Conservation (phyloP, 257 asterid genomes). For the Solanum clarkiae region DNA sequence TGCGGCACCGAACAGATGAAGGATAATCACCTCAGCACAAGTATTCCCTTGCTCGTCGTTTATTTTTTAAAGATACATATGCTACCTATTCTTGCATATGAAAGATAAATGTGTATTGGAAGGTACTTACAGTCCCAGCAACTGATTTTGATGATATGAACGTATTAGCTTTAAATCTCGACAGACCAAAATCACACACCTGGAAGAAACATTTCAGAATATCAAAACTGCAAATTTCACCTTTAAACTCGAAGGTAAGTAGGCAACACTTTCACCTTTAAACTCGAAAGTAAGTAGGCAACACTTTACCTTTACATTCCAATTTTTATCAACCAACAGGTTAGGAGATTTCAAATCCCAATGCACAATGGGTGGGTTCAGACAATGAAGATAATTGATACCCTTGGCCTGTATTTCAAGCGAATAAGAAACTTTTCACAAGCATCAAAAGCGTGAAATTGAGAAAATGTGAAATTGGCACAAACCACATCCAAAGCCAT, state of each 20-base stretch:
- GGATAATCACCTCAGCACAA: background rate
- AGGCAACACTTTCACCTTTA: conserved; percentile 40
- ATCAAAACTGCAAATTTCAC: background rate
- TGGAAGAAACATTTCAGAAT: background rate
- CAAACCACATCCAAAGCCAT: conserved; percentile 98
- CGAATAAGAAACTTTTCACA: background rate
- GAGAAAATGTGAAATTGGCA: background rate
- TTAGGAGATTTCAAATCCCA: conserved; percentile 94
- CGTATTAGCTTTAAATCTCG: conserved; percentile 88
- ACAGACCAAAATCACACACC: conserved; percentile 95
- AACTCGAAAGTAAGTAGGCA: background rate
- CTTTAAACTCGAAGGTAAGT: background rate
- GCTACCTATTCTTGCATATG: background rate
- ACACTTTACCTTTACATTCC: conserved; percentile 67
- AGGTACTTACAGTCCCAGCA: conserved; percentile 81
- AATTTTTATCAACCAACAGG: conserved; percentile 81
- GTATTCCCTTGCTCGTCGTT: background rate
- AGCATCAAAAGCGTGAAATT: background rate
- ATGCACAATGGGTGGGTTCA: conserved; percentile 74
- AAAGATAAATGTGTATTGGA: background rate
- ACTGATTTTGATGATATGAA: conserved; percentile 86
- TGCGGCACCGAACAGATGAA: background rate
- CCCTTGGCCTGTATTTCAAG: conserved; percentile 61
- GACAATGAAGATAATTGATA: conserved; percentile 80
- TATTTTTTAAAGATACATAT: background rate